Base-by-base conservation (phyloP, 2,329 filamentous ascomycete species). In the Calonectria montana region DNA sequence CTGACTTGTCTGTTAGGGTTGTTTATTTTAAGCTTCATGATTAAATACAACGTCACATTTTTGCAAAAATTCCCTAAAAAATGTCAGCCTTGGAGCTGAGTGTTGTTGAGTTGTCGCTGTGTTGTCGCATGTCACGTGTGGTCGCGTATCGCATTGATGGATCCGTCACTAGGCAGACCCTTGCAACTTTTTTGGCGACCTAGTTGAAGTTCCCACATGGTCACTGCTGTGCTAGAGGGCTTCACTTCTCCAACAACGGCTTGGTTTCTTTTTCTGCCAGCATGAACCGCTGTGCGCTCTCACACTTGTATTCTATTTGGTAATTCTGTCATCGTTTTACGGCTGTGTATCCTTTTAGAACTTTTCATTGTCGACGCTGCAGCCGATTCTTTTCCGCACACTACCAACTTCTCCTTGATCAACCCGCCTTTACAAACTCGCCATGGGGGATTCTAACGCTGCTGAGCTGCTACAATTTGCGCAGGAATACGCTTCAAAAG, bases 401-500 rank as follows among this genome's bases (percentile, higher is more conserved):
- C 31, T 21, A 23, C 47, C 43, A 18, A 31, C 23, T 65, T 45
- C 41, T 29, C 39, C 43, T 21, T 41, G 50, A 67, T 27, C 41
- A 21, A 43, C 31, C 37, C 23, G 13, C 5, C 53, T n/a, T 6
- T 18, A 67, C 67, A 39, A 64, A 9, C 4, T 15, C 10, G 74
- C 47, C 25, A 85, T 84, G 83, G 53, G 53, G 21, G 76, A 80
- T 23, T 77, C 82, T 37, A 83, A 84, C 72, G 79, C 87, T 69
- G 86, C 85, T 61, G 89, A 91, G 53, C 84, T 91, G 57, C 76
- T 89, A 69, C 82, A 86, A 35, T 87, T 87, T 73, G 89, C 89
- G 66, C 85, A 88, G 80, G 89, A 91, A 73, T 90, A 91, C 77
- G 91, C 91, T 48, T 85, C 88, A 67, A 86, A 88, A n/a, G 86